These are phyloP conservation scores for Penicillium samsonianum DNA, from an alignment of 495 filamentous ascomycete species.

Conservation along the genomic window DNA sequence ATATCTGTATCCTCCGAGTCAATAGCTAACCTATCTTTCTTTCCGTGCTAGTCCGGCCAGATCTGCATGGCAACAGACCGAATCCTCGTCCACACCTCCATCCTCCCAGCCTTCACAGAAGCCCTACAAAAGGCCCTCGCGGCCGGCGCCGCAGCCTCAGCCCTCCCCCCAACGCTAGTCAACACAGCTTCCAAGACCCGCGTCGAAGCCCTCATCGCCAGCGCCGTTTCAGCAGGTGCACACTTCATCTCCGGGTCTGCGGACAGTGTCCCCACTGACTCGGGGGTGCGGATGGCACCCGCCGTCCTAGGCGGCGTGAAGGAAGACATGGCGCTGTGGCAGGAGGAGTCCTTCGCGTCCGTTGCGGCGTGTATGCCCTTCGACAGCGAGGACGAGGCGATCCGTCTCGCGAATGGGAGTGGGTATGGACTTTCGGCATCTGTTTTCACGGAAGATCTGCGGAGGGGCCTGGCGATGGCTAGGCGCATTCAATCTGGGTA, in stretches of 20 bases:
- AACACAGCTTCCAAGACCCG: constrained; percentile 60
- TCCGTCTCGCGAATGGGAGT: constrained; percentile 48
- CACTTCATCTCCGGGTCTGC: constrained; percentile 57
- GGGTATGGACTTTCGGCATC: constrained; percentile 51
- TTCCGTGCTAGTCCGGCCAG: constrained; percentile 63
- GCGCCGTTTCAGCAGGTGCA: constrained; percentile 67
- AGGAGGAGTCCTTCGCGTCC: constrained; percentile 78
- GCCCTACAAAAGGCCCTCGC: constrained; percentile 49
- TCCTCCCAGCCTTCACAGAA: constrained; percentile 59
- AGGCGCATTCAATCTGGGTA: constrained; percentile 50
- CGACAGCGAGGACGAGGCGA: constrained; percentile 47
- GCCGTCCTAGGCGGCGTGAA: constrained; percentile 66
- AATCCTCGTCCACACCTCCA: constrained; percentile 73
- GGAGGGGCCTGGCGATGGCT: constrained; percentile 45
- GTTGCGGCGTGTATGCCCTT: constrained; percentile 55
- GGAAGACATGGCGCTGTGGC: constrained; percentile 75
- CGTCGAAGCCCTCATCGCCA: constrained; percentile 60
- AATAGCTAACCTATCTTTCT: constrained; percentile 3
- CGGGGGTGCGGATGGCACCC: constrained; percentile 64
- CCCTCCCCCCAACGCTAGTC: constrained; percentile 62
- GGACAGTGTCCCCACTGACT: constrained; percentile 35
- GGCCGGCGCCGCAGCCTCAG: constrained; percentile 40
- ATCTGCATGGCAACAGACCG: constrained; percentile 90
- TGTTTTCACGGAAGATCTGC: constrained; percentile 50
- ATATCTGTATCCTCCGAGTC: not conserved